Evolutionary conservation across 495 filamentous ascomycete species (phyloP), one percentile per base, ranked within the genome.

Genomic region (Platismatia glauca): DNA sequence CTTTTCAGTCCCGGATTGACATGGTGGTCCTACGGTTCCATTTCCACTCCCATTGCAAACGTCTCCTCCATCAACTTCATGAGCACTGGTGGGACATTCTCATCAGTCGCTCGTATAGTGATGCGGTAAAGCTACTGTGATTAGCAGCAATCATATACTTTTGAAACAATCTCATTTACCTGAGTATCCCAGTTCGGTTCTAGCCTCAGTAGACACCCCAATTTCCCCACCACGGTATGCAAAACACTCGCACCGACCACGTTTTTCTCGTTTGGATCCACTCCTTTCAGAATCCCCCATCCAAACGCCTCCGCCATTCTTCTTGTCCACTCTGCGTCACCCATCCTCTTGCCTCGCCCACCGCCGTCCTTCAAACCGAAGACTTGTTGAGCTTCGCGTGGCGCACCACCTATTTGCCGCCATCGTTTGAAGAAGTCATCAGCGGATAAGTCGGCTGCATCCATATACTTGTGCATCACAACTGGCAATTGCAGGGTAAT

Each of bases 391-490:
- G 87, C 82, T 71, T 99, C 95, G 15, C 95, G 80, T 8, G 91
- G 89, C 3, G 80, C 80, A 9, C 89, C 91, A 22, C 95, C 95
- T 68, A 99, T 97, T 73, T 99, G 95, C 74, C 94, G 90, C 95
- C 95, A 99, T 27, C 95, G 81, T 78, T 94, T 97, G 78, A 99
- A 99, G 75, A 97, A 99, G 64, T 97, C 94, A 56, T 97, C 94
- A 0, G 85, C 84, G 12, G 81, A 81, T 43, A 99, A 74, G 44
- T 88, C 82, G 0, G 95, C 92, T 0, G 88, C 84, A 62, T 96
- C 91, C 91, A 97, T 96, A 75, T 94, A 99, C 66, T 97, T 95
- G 70, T 96, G 92, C 62, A 91, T 83, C 4, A 89, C 76, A 6
- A 99, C 84, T 0, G 95, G 95, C 5, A 99, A 81, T 71, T 91